Conservation (phyloP, 345 rosid species). For the Brassica incana region DNA sequence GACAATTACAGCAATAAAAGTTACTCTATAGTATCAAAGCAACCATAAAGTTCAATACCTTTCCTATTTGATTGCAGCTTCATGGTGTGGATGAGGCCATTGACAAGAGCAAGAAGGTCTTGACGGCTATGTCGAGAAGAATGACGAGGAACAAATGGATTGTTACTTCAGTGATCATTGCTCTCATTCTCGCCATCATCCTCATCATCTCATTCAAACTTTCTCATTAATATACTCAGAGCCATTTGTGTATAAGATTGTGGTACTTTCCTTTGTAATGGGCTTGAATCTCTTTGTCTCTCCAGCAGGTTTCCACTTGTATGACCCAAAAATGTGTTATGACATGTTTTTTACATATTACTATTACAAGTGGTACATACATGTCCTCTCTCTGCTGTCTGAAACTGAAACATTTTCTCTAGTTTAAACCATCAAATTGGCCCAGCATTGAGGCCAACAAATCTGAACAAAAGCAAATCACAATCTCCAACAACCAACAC, state of each 20-base stretch:
- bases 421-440: background rate
- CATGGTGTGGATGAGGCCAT: slow-evolving; percentile 81
- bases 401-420: background rate
- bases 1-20: background rate
- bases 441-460: background rate
- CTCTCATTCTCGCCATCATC: slow-evolving; percentile 63
- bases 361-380: background rate
- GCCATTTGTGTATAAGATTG: slow-evolving; percentile 3
- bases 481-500: no score
- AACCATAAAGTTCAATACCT: background rate
- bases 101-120: slow-evolving; percentile 74
- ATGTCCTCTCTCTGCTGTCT: background rate
- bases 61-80: slow-evolving; percentile 46
- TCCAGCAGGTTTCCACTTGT: slow-evolving; percentile 4
- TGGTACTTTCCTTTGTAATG: slow-evolving; percentile 15
- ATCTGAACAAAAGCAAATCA: slow-evolving; percentile 5
- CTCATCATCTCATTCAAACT: slow-evolving; percentile 64
- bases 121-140: slow-evolving; percentile 68
- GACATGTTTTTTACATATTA: background rate
- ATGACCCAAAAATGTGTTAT: background rate
- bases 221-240: slow-evolving; percentile 28
- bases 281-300: background rate
- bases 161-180: slow-evolving; percentile 51
- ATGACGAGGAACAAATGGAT: slow-evolving; percentile 83
- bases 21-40: background rate